Conservation (phyloP, 208 protist genomes). For the Vickermania spadyakhi region DNA sequence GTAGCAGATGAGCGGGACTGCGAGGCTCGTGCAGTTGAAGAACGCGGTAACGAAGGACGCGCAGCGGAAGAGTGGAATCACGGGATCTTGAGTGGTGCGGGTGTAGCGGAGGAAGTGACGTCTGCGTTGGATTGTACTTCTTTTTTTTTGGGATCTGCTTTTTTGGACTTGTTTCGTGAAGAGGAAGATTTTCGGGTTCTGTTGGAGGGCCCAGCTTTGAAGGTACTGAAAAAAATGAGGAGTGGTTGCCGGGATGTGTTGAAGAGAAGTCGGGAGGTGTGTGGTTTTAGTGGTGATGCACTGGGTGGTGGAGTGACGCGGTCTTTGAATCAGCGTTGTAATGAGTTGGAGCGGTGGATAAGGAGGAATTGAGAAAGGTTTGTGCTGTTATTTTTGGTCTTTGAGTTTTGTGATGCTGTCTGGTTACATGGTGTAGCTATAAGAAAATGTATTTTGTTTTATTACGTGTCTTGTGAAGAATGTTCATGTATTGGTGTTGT, state of each 20-base stretch:
- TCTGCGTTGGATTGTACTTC: too few relatives aligned
- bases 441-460: not conserved
- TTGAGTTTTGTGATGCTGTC: not conserved
- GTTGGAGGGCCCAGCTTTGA: conserved; percentile 7
- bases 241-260: not conserved
- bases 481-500: not conserved
- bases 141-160: not conserved
- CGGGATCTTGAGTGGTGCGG: too few relatives aligned
- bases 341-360: conserved; percentile 31
- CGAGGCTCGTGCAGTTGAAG: too few relatives aligned
- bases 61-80: too few relatives aligned
- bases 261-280: not conserved
- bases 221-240: conserved; percentile 4
- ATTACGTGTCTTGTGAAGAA: not conserved
- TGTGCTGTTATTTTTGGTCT: not conserved
- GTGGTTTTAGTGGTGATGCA: not conserved
- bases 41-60: too few relatives aligned
- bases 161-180: conserved; percentile 5
- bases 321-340: not conserved
- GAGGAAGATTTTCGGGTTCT: conserved; percentile 35
- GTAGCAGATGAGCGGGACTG: too few relatives aligned
- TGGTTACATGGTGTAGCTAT: too few relatives aligned
- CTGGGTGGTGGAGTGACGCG: not conserved
- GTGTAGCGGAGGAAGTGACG: too few relatives aligned
- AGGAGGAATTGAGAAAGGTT: conserved; percentile 16